phyloP scores from a whole-genome alignment of 176 grass and related monocot genomes.

The Aegilops sharonensis region DNA sequence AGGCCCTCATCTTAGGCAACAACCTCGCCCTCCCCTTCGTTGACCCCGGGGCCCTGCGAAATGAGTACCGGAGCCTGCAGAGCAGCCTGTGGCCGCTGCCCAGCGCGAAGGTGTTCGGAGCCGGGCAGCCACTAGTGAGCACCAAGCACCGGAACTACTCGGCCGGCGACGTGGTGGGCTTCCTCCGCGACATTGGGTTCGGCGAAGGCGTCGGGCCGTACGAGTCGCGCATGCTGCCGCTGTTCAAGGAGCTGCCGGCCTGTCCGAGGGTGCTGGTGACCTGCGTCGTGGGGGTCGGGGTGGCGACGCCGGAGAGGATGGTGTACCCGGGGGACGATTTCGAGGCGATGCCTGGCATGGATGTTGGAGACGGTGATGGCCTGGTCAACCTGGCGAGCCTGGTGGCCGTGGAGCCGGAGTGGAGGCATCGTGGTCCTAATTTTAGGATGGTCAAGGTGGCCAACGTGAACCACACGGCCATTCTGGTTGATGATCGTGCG shows the following conservation, averaged over 20 bases:
- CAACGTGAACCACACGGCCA: constrained; percentile 21
- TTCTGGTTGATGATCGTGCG: not conserved
- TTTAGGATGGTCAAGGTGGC: constrained; percentile 37
- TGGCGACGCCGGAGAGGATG: constrained; percentile 38
- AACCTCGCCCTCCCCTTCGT: constrained; percentile 40
- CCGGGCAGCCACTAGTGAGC: not conserved
- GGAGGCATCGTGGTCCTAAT: not conserved
- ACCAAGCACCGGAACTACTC: constrained; percentile 32
- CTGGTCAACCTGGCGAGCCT: constrained; percentile 48
- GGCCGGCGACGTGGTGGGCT: constrained; percentile 13
- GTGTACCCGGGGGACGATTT: constrained; percentile 13
- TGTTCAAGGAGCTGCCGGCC: not conserved
- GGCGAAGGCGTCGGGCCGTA: constrained; percentile 31
- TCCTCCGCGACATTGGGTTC: constrained; percentile 38
- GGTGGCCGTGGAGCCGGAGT: constrained; percentile 34
- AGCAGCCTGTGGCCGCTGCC: constrained; percentile 57
- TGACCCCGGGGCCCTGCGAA: constrained; percentile 25
- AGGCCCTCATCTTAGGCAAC: constrained; percentile 23
- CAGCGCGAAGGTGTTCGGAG: constrained; percentile 3
- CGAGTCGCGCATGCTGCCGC: constrained; percentile 32
- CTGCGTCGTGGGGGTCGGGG: constrained; percentile 34
- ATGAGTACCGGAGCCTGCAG: constrained; percentile 27
- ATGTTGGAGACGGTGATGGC: constrained; percentile 41
- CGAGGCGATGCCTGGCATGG: constrained; percentile 15
- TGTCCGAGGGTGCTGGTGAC: constrained; percentile 38